Conservation (phyloP, 2,329 filamentous ascomycete genomes). For the Colletotrichum lentis region DNA sequence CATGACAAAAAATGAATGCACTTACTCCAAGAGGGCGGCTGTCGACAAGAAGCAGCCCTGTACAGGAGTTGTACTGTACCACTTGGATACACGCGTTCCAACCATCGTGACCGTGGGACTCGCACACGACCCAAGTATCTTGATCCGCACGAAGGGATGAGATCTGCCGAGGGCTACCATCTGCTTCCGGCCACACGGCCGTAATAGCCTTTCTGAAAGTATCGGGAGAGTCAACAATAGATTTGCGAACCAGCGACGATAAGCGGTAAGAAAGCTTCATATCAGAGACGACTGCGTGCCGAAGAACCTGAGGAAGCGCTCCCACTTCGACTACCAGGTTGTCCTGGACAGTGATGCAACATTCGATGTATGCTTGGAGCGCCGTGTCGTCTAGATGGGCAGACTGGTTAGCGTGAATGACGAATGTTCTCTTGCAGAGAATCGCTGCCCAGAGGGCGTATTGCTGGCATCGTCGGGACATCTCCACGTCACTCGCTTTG, state of each 20-base stretch:
- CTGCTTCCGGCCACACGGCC: constrained; percentile 53
- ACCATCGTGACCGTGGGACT: constrained; percentile 21
- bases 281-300: constrained; percentile 56
- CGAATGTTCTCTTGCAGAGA: constrained; percentile 58
- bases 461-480: constrained; percentile 48
- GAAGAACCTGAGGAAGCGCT: constrained; percentile 46
- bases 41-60: constrained; percentile 49
- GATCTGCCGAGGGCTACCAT: constrained; percentile 33
- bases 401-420: constrained; percentile 26
- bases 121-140: constrained; percentile 41
- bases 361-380: constrained; percentile 42
- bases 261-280: constrained; percentile 53
- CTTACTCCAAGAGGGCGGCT: constrained; percentile 43
- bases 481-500: constrained; percentile 48
- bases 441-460: constrained; percentile 65
- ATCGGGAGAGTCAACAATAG: constrained; percentile 43
- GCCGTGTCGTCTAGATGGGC: constrained; percentile 22
- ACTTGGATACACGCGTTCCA: constrained; percentile 41
- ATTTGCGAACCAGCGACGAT: constrained; percentile 45
- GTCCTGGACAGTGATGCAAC: constrained; percentile 53
- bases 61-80: constrained; percentile 48
- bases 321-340: constrained; percentile 51
- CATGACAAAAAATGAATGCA: not conserved
- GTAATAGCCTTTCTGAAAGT: constrained; percentile 49
- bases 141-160: constrained; percentile 44